Conservation (phyloP, 768 basidiomycete species). For the Lentinula raphanica region DNA sequence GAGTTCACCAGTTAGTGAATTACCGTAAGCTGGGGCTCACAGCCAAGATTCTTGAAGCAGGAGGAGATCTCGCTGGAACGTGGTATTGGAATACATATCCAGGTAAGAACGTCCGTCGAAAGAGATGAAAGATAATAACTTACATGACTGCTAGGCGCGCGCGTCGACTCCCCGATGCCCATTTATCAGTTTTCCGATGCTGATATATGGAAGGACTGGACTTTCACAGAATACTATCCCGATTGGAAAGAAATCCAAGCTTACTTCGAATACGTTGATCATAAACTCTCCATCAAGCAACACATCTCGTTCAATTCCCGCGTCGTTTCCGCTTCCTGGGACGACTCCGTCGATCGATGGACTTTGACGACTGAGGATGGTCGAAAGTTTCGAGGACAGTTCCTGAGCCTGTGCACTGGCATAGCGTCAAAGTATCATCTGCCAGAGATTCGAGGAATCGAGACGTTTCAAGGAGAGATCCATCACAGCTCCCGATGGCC, state of each 20-base stretch:
- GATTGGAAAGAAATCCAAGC: background rate
- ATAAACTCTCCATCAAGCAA: background rate
- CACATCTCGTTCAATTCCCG: constrained; percentile 4
- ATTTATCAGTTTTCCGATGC: no score
- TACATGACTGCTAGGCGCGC: no score
- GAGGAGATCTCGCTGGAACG: background rate
- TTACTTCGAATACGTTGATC: constrained; percentile 1
- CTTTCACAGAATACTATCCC: background rate
- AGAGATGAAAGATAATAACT: no score
- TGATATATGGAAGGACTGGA: no score
- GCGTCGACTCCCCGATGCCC: no score
- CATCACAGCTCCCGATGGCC: constrained; percentile 2
- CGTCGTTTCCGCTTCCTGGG: background rate
- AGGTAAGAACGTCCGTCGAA: background rate
- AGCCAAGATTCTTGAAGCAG: constrained; percentile 2
- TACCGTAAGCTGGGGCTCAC: background rate
- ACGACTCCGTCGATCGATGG: background rate
- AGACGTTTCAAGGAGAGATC: background rate
- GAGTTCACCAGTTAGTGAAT: background rate
- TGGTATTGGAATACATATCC: constrained; percentile 1
- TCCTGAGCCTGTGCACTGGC: constrained; percentile 1
- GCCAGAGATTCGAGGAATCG: background rate
- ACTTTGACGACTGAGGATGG: background rate
- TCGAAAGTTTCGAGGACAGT: background rate
- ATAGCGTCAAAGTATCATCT: background rate